These are phyloP conservation scores for Chalciporus piperatus DNA, from an alignment of 768 basidiomycete genomes.

Conservation along the genomic window DNA sequence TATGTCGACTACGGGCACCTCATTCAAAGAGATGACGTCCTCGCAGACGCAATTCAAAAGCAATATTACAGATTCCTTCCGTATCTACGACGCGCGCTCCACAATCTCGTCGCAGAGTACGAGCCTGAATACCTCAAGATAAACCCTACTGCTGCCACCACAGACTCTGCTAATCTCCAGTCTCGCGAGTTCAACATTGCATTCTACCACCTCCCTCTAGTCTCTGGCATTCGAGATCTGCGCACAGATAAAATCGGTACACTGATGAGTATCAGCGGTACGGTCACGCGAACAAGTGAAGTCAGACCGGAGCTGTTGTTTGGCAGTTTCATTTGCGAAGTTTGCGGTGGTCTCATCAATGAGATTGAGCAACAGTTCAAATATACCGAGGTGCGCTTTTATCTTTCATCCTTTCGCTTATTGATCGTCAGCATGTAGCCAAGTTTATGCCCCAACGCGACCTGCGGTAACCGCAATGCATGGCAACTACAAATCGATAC, in stretches of 20 bases:
- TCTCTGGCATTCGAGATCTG: constrained; percentile 91
- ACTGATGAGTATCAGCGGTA: constrained; percentile 92
- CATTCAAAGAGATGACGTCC: constrained; percentile 85
- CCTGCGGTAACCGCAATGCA: constrained; percentile 83
- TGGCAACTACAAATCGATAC: constrained; percentile 97
- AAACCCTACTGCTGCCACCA: constrained; percentile 84
- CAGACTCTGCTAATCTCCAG: constrained; percentile 83
- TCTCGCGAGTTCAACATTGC: constrained; percentile 94
- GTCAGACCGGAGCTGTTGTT: constrained; percentile 92
- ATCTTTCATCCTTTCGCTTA: not conserved
- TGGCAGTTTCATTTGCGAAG: constrained; percentile 91
- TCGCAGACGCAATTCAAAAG: constrained; percentile 89
- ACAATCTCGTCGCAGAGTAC: constrained; percentile 84
- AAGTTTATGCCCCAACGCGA: constrained; percentile 88
- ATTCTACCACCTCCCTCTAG: constrained; percentile 91
- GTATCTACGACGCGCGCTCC: constrained; percentile 86
- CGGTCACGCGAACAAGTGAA: constrained; percentile 96
- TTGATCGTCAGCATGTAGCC: constrained; percentile 51
- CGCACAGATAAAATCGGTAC: constrained; percentile 93
- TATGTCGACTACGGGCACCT: constrained; percentile 96
- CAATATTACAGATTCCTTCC: constrained; percentile 98
- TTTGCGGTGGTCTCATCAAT: constrained; percentile 79
- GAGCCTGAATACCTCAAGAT: constrained; percentile 95
- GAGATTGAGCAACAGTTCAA: constrained; percentile 99
- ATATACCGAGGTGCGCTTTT: constrained; percentile 80